Percentiles rank a stretch among this genome's conserved stretches.
phyloP scores from a whole-genome alignment of 192 early-diverging fungal species.

The Podila clonocystis region DNA sequence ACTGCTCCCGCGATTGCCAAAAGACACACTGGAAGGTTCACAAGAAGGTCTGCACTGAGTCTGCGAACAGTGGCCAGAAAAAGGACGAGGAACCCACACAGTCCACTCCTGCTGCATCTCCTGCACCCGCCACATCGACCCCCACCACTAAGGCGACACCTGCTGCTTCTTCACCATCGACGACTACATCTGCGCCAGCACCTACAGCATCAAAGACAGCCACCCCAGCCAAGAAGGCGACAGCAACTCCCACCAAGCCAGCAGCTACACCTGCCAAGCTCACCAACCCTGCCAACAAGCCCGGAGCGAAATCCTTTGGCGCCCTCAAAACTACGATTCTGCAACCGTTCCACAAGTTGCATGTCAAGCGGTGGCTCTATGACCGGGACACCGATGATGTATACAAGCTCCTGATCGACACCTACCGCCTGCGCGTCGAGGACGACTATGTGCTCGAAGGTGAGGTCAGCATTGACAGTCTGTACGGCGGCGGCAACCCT shows the following conservation, averaged over 20 bases:
- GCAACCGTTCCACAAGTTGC: slow-evolving; percentile 11
- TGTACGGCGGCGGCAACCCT: neutral
- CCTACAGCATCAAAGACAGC: neutral
- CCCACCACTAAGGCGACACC: neutral
- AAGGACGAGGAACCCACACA: no score
- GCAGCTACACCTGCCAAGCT: neutral
- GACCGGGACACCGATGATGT: slow-evolving; percentile 4
- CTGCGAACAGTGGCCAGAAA: neutral
- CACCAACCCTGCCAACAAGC: neutral
- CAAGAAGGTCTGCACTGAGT: slow-evolving; percentile 16
- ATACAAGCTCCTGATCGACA: slow-evolving; percentile 6
- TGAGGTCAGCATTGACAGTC: neutral
- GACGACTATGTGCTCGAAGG: slow-evolving; percentile 1
- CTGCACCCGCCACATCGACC: neutral
- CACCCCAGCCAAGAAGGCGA: neutral
- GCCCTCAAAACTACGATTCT: neutral
- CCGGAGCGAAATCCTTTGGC: neutral
- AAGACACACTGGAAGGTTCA: slow-evolving; percentile 21
- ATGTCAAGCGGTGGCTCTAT: slow-evolving; percentile 7
- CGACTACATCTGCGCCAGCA: neutral
- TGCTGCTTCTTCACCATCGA: neutral
- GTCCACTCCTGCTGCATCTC: neutral
- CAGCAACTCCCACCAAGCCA: neutral
- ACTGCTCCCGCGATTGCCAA: slow-evolving; percentile 31
- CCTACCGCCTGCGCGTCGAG: slow-evolving; percentile 6